Conservation (phyloP, 1,139 yeast species). For the Pichia sp. region DNA sequence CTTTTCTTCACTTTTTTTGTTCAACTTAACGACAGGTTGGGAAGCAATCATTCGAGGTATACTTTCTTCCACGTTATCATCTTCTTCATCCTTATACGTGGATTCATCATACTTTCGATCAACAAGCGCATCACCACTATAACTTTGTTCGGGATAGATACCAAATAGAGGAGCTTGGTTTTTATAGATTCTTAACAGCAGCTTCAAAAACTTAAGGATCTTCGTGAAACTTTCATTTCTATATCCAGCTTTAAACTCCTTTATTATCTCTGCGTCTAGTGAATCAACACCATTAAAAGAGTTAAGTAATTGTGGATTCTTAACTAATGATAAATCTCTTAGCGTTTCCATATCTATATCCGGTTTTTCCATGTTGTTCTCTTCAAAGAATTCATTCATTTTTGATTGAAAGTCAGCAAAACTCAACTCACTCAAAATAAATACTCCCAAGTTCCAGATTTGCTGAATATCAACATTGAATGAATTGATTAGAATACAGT, state of each 20-base stretch:
- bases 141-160: constrained; percentile 11
- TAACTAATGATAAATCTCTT: not conserved
- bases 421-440: constrained; percentile 27
- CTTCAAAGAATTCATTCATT: not conserved
- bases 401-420: constrained; percentile 15
- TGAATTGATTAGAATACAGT: constrained; percentile 38
- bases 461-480: constrained; percentile 43
- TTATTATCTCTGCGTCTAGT: too few relatives aligned
- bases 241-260: too few relatives aligned
- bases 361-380: not conserved
- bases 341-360: not conserved
- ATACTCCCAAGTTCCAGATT: constrained; percentile 54
- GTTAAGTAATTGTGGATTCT: not conserved
- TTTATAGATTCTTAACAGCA: constrained; percentile 9
- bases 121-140: too few relatives aligned
- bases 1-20: too few relatives aligned
- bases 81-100: too few relatives aligned
- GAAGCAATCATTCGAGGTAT: too few relatives aligned
- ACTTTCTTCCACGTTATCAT: too few relatives aligned
- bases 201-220: constrained; percentile 2
- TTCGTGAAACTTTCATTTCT: too few relatives aligned
- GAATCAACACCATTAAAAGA: not conserved
- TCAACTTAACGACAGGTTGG: too few relatives aligned
- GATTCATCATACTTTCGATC: too few relatives aligned
- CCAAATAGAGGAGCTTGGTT: constrained; percentile 5